A percentile compares a stretch with the other conserved stretches of the same genome.
Evolutionary conservation across 805 yeast genomes (phyloP).

Genomic region (Saccharomycopsis capsularis): DNA sequence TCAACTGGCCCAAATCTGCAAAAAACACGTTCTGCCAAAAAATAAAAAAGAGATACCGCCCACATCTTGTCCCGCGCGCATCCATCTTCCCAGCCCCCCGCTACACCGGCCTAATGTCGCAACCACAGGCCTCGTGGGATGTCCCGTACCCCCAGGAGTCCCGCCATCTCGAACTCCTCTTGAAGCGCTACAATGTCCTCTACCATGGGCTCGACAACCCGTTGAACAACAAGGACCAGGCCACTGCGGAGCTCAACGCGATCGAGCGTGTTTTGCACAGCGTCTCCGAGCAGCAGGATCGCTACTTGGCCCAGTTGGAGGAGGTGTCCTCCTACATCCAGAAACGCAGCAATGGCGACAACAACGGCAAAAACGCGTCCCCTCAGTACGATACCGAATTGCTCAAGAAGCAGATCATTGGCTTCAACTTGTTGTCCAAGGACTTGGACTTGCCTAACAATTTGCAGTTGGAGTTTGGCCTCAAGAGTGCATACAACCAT

Average conservation of each 20-base stretch:
- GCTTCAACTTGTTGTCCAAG: conserved; percentile 56
- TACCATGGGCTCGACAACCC: conserved; percentile 18
- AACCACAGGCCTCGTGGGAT: background rate
- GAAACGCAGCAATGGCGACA: conserved; percentile 3
- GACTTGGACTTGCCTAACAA: conserved; percentile 58
- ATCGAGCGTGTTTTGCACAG: conserved; percentile 36
- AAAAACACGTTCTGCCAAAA: too few relatives aligned
- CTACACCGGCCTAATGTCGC: too few relatives aligned
- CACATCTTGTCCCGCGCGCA: too few relatives aligned
- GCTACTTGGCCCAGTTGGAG: conserved; percentile 27
- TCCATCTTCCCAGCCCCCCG: too few relatives aligned
- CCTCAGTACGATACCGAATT: conserved; percentile 37
- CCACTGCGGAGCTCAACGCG: conserved; percentile 34
- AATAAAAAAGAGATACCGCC: too few relatives aligned
- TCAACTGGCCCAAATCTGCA: too few relatives aligned
- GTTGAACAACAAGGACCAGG: conserved; percentile 19
- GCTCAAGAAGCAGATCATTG: conserved; percentile 52
- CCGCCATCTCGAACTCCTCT: conserved; percentile 22
- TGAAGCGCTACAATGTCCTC: conserved; percentile 28
- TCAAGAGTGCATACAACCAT: conserved; percentile 1
- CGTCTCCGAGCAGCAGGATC: conserved; percentile 37
- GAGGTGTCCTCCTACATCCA: conserved; percentile 26
- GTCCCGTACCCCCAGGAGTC: conserved; percentile 16
- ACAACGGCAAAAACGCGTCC: conserved; percentile 24
- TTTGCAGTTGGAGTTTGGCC: conserved; percentile 35